These are phyloP conservation scores for Aegilops sharonensis DNA, from an alignment of 176 grass and related monocot genomes.

Conservation along the genomic window DNA sequence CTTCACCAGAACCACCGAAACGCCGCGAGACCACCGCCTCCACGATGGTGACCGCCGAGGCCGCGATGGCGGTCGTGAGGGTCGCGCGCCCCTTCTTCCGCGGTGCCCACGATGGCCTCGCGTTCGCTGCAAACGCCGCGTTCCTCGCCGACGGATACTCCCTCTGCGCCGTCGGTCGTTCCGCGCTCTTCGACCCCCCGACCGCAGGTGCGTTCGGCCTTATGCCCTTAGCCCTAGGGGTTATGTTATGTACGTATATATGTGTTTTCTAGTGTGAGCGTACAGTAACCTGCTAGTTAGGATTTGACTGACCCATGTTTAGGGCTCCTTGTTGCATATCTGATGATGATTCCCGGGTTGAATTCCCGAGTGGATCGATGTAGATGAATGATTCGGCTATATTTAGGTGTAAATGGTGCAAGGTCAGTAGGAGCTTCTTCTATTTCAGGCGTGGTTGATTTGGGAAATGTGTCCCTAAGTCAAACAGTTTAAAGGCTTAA, in stretches of 20 bases:
- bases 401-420: background rate
- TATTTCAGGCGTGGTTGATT: background rate
- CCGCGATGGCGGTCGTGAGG: conserved; percentile 60
- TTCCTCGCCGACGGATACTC: conserved; percentile 76
- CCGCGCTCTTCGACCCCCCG: conserved; percentile 35
- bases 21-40: no score
- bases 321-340: background rate
- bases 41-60: conserved; percentile 46
- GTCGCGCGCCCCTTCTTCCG: conserved; percentile 54
- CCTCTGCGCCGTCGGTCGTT: conserved; percentile 53
- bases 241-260: no score
- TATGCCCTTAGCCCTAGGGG: background rate
- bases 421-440: background rate
- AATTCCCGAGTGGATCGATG: background rate
- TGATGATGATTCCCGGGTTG: background rate
- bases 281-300: background rate
- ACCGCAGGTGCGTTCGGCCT: background rate
- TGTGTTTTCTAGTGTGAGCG: background rate
- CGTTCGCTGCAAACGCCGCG: conserved; percentile 67
- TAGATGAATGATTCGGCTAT: background rate
- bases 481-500: background rate
- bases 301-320: background rate
- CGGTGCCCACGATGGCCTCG: conserved; percentile 63
- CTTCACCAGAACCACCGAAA: no score
- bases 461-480: background rate